These are phyloP conservation scores for Nicotiana obtusifolia DNA, from an alignment of 257 asterid genomes.

Conservation along the genomic window DNA sequence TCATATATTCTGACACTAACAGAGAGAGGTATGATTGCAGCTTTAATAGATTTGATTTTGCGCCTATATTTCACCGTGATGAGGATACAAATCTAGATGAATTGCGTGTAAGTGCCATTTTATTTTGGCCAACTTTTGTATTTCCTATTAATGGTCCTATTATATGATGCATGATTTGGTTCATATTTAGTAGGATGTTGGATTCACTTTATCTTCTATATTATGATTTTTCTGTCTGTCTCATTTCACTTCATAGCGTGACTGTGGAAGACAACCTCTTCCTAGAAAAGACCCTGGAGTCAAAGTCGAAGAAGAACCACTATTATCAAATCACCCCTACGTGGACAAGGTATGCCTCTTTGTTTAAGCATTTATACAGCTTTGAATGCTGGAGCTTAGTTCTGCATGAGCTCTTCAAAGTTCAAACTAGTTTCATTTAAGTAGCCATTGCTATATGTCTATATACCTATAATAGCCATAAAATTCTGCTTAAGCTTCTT, in stretches of 20 bases:
- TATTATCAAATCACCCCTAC: conserved; percentile 85
- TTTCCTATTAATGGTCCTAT: neutral
- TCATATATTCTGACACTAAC: neutral
- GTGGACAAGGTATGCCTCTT: conserved; percentile 65
- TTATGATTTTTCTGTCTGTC: conserved; percentile 11
- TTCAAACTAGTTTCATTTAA: neutral
- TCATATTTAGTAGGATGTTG: conserved; percentile 7
- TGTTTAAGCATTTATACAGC: neutral
- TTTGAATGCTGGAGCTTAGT: neutral
- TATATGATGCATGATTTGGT: neutral
- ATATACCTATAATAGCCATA: neutral
- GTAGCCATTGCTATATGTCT: neutral
- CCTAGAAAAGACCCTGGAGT: conserved; percentile 85
- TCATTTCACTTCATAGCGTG: conserved; percentile 53
- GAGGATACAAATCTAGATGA: conserved; percentile 84
- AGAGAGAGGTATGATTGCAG: conserved; percentile 38
- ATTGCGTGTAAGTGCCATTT: conserved; percentile 66
- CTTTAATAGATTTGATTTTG: conserved; percentile 72
- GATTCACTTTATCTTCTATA: conserved; percentile 11
- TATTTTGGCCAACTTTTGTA: neutral
- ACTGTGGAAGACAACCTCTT: conserved; percentile 82
- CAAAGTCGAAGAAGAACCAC: conserved; percentile 84
- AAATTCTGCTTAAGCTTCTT: conserved; percentile 5
- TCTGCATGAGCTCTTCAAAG: neutral
- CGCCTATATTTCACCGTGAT: conserved; percentile 93